Evolutionary conservation across 768 basidiomycete species (phyloP), one percentile per base, ranked within the genome.

Genomic region (Calocybe cyanea): DNA sequence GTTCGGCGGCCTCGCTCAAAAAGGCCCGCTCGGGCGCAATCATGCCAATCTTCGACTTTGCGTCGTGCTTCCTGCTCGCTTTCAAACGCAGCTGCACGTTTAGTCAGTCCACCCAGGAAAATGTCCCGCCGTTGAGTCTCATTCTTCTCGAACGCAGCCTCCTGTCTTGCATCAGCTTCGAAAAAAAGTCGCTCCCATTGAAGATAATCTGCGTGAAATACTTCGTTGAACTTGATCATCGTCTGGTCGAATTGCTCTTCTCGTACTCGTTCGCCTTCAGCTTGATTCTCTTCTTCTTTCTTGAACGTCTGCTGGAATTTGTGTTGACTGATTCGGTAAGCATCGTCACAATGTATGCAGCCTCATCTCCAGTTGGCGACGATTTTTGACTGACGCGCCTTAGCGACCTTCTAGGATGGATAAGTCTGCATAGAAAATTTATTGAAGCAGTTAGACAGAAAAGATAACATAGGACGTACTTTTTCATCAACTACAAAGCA

Each of bases 41-140:
- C 17, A 32, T 41, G 32, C 48, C 43, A 44, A 8, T 44, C 48
- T 20, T 42, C 39, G 32, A 23, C 30, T 23, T 44, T 28, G 8
- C 23, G 31, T 9, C 31, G 14, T 11, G 24, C 32, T 1, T 15
- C 43, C 19, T 44, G 32, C 3, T 36, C 24, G 9, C 2, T 9
- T 34, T 30, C 15, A 13, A 49, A 49, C 6, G 42, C 6, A 20
- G 21, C 23, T 17, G 31, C 15, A 5, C 43, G 48, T 2, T 17
- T 24, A 13, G 9, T 17, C n/a, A 44, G 48, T 14, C 48, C 43
- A 5, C 41, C 42, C 21, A 34, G n/a, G 25, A 49, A 49, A 1
- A 41, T 4, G 5, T 4, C n/a, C 38, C 44, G 31, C 14, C 48
- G 38, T 1, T 7, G 13, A 7, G 23, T 14, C 17, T 49, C 43